Base-by-base conservation (phyloP, 2,329 filamentous ascomycete species). In the Cercospora sesami region DNA sequence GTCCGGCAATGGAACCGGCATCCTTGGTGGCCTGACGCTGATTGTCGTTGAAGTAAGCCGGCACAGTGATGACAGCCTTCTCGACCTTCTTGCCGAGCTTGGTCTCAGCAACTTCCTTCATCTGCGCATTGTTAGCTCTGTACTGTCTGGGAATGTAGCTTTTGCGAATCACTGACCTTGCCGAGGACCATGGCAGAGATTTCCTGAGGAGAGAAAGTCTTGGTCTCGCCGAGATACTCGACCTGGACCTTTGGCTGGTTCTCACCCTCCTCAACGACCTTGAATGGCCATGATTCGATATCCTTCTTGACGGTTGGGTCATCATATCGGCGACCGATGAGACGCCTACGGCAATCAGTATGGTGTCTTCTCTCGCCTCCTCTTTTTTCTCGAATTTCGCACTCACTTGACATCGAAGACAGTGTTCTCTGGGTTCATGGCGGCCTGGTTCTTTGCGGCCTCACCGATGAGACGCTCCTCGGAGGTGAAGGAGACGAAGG, bases 1-100 rank as follows among this genome's bases (percentile, higher is more conserved):
- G 90, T 77, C 94, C 95, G 79, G 94, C 86, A 80, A 99, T 99
- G 82, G 94, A 91, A 90, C 95, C 95, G 75, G 95, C 95, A 80
- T 98, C 95, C 90, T 98, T 98, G 85, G 95, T 99, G 75, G 95
- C 92, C 86, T 98, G 95, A 85, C 95, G 91, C 87, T 99, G 95
- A 88, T 96, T 97, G 90, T 99, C 95, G 88, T 98, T 98, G 92
- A 99, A 99, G 89, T 99, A 99, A 81, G 95, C 95, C 68, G 95
- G 95, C 68, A 98, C 95, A 71, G 95, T 99, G 83, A 99, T 94
- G 82, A 99, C 95, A 73, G 95, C 95, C 90, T 98, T 98, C 85
- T 95, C 90, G 79, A 98, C 94, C 87, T 95, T 96, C 91, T 96
- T 97, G 83, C 93, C 95, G 78, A 99, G 90, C 89, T 99, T 98